phyloP scores from a whole-genome alignment of 345 rosid species.

The Camelina laxa region DNA sequence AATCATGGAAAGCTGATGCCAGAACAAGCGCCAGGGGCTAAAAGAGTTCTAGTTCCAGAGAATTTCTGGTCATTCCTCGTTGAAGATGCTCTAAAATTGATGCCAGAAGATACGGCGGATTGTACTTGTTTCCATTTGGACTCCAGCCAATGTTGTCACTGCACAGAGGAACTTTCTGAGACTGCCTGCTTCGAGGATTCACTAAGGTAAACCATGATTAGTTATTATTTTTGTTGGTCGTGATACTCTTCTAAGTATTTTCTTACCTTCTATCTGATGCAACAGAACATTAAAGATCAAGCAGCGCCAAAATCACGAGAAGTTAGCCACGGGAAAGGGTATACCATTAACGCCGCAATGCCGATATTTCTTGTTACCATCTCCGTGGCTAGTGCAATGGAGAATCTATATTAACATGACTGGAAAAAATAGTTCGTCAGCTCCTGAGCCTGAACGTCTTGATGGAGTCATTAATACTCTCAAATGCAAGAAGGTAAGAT shows the following conservation, averaged over 20 bases:
- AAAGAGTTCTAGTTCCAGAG: conserved; percentile 81
- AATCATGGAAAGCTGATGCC: conserved; percentile 83
- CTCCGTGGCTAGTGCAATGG: conserved; percentile 86
- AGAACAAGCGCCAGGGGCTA: conserved; percentile 91
- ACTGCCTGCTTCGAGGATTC: conserved; percentile 88
- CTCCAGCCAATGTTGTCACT: conserved; percentile 68
- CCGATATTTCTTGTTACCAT: conserved; percentile 78
- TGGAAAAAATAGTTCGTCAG: conserved; percentile 69
- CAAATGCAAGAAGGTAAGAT: conserved; percentile 85
- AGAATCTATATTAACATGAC: conserved; percentile 72
- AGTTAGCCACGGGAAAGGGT: conserved; percentile 71
- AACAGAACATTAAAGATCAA: conserved; percentile 78
- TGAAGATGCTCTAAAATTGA: conserved; percentile 71
- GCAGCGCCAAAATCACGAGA: conserved; percentile 92
- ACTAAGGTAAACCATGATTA: conserved; percentile 61
- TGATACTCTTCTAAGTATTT: conserved; percentile 18
- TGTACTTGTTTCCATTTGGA: conserved; percentile 63
- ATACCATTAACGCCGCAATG: conserved; percentile 58
- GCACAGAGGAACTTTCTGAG: conserved; percentile 82
- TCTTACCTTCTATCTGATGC: conserved; percentile 47
- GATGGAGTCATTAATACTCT: conserved; percentile 60
- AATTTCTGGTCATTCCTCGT: conserved; percentile 82
- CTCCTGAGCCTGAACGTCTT: conserved; percentile 71
- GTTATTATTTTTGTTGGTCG: conserved; percentile 21
- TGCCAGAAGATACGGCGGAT: conserved; percentile 65